Percentiles rank a stretch among this genome's conserved stretches.
phyloP scores from a whole-genome alignment of 2,329 filamentous ascomycete species.

The Nemania serpens region DNA sequence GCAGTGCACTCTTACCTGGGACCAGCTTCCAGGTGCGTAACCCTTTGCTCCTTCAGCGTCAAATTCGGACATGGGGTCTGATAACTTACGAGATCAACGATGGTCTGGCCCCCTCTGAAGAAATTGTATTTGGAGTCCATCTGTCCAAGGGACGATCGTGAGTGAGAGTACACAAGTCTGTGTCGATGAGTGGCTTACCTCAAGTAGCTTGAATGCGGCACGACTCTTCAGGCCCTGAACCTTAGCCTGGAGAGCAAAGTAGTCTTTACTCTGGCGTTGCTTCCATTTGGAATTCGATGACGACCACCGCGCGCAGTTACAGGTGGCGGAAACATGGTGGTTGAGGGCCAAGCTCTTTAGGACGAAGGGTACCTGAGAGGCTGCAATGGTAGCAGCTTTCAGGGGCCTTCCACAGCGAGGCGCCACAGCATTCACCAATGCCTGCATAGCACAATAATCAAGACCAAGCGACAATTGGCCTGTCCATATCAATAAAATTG shows the following conservation, averaged over 20 bases:
- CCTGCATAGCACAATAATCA: constrained; percentile 32
- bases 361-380: constrained; percentile 10
- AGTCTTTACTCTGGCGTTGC: constrained; percentile 74
- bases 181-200: constrained; percentile 57
- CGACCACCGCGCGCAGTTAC: constrained; percentile 38
- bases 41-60: constrained; percentile 53
- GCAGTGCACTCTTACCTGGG: constrained; percentile 55
- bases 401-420: constrained; percentile 37
- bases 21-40: constrained; percentile 77
- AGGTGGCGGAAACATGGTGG: constrained; percentile 1
- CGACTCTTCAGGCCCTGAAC: constrained; percentile 83
- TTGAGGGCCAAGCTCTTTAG: background rate
- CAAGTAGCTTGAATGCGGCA: constrained; percentile 89
- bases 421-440: constrained; percentile 31
- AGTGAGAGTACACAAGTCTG: background rate
- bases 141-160: constrained; percentile 47
- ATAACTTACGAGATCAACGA: constrained; percentile 78
- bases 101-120: constrained; percentile 79
- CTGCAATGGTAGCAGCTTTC: constrained; percentile 21
- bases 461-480: constrained; percentile 25
- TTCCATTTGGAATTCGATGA: constrained; percentile 81
- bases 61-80: background rate
- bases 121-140: constrained; percentile 82
- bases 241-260: constrained; percentile 74
- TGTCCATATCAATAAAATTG: constrained; percentile 28